Conservation (phyloP, 1,284 basidiomycete genomes). For the Cystobasidium slooffiae region DNA sequence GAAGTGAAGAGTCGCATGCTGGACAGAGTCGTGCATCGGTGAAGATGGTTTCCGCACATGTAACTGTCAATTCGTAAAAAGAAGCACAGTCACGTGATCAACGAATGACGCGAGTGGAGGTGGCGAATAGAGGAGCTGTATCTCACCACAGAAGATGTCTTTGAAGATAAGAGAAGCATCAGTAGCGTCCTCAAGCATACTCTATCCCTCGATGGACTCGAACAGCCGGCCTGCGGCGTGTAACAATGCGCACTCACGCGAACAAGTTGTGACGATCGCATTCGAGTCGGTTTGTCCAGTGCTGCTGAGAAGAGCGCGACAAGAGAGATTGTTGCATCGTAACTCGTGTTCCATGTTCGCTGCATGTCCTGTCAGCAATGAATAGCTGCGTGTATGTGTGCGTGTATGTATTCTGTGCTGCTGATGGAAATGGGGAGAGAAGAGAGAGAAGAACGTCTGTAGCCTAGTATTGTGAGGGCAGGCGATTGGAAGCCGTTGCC, state of each 20-base stretch:
- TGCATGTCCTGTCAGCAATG: background rate
- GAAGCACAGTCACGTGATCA: constrained; percentile 4
- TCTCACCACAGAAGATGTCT: constrained; percentile 48
- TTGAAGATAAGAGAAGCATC: too few species aligned
- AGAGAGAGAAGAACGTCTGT: background rate
- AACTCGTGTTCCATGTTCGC: constrained; percentile 40
- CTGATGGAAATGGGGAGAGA: constrained; percentile 2
- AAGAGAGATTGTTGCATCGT: constrained; percentile 39
- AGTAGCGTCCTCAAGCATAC: background rate
- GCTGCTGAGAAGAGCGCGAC: constrained; percentile 24
- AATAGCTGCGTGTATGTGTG: background rate
- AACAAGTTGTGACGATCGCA: constrained; percentile 49
- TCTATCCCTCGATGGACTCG: background rate
- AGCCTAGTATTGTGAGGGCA: too few species aligned
- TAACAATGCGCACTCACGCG: constrained; percentile 33
- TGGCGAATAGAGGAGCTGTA: background rate
- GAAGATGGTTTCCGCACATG: constrained; percentile 48
- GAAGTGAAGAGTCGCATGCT: constrained; percentile 48
- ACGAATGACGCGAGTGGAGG: background rate
- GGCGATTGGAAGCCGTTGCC: background rate
- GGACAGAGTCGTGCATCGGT: constrained; percentile 47
- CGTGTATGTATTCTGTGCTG: background rate
- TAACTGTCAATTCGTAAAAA: constrained; percentile 8
- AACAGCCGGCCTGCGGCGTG: background rate
- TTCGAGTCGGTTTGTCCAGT: constrained; percentile 40